phyloP scores from a whole-genome alignment of 208 protist genomes.

The Endotrypanum monterogeii region DNA sequence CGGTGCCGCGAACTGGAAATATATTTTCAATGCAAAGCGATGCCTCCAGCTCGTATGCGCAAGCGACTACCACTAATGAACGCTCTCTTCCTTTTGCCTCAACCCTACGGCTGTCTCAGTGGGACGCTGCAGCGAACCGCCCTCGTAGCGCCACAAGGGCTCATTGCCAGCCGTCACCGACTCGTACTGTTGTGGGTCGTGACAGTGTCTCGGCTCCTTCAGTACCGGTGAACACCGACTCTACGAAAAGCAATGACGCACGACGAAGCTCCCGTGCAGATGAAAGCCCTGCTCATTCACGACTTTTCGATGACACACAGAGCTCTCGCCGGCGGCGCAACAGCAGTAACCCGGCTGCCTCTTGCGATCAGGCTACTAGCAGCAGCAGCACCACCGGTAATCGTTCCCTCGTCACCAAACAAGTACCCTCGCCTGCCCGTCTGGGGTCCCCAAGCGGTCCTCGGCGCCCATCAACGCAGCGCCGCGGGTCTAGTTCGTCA shows the following conservation, averaged over 20 bases:
- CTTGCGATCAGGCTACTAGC: background rate
- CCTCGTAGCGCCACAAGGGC: background rate
- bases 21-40: background rate
- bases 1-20: slow-evolving; percentile 11
- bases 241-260: too few relatives aligned
- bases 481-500: background rate
- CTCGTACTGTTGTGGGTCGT: background rate
- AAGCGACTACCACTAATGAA: background rate
- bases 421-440: background rate
- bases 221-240: background rate
- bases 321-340: background rate
- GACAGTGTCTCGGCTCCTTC: background rate
- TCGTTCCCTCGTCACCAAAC: background rate
- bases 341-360: background rate
- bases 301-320: background rate
- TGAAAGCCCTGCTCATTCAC: background rate
- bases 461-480: slow-evolving; percentile 7
- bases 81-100: background rate
- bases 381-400: background rate
- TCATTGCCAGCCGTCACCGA: slow-evolving; percentile 1
- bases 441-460: background rate
- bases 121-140: background rate
- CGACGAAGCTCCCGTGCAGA: background rate
- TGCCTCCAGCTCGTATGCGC: background rate
- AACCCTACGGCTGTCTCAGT: background rate